Percentiles rank a stretch among this genome's conserved stretches.
phyloP scores from a whole-genome alignment of 2,329 filamentous ascomycete genomes.

The Neonectria neomacrospora region DNA sequence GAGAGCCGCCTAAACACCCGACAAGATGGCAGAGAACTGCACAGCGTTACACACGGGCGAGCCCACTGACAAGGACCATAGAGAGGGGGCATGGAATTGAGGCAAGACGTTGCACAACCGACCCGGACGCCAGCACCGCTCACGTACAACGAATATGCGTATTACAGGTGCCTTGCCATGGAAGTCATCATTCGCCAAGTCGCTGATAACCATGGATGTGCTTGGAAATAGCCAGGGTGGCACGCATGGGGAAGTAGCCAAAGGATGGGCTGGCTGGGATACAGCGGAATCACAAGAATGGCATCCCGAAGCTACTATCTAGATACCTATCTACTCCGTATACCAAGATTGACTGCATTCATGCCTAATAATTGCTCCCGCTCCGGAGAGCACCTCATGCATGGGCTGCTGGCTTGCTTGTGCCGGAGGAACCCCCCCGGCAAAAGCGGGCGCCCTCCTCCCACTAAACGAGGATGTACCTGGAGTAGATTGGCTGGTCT shows the following conservation, averaged over 20 bases:
- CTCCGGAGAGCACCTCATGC: too few species aligned
- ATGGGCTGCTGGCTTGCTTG: not conserved
- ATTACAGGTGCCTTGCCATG: not conserved
- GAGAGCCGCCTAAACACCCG: not conserved
- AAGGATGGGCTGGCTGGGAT: slow-evolving; percentile 9
- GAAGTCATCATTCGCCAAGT: not conserved
- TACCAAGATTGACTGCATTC: not conserved
- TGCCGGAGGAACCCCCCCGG: slow-evolving; percentile 36
- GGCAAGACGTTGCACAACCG: slow-evolving; percentile 10
- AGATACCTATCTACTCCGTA: too few species aligned
- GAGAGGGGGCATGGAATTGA: slow-evolving; percentile 3
- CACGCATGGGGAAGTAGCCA: slow-evolving; percentile 15
- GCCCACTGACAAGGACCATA: not conserved
- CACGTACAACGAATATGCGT: not conserved
- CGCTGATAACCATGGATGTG: not conserved
- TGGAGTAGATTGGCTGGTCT: not conserved
- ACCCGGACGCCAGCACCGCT: not conserved
- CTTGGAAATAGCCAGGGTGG: slow-evolving; percentile 11
- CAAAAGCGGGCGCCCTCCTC: slow-evolving; percentile 35
- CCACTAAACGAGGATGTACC: slow-evolving; percentile 9
- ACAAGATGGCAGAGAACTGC: slow-evolving; percentile 9
- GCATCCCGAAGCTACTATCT: not conserved
- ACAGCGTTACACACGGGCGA: slow-evolving; percentile 15
- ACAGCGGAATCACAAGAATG: not conserved
- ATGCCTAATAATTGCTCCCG: not conserved